Conservation (phyloP, 768 basidiomycete species). For the Leccinum pellstonianum region DNA sequence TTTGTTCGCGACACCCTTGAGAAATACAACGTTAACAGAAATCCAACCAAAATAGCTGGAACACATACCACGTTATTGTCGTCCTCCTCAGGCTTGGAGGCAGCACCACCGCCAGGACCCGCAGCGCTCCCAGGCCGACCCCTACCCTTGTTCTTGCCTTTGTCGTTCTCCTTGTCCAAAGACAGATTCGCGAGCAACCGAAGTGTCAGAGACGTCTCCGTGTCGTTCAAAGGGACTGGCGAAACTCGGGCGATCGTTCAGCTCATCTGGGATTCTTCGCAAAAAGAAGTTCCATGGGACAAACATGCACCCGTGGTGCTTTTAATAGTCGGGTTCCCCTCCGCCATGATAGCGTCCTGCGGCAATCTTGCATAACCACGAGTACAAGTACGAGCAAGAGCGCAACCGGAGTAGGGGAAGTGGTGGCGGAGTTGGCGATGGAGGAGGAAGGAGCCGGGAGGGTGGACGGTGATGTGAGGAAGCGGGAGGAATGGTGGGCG, state of each 20-base stretch:
- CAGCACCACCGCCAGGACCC: slow-evolving; percentile 5
- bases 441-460: no score
- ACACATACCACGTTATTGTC: slow-evolving; percentile 62
- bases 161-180: slow-evolving; percentile 52
- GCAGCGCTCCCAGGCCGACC: slow-evolving; percentile 27
- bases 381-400: no score
- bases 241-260: neutral
- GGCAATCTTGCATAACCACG: neutral
- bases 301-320: neutral
- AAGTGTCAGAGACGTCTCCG: neutral
- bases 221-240: neutral
- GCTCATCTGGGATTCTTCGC: neutral
- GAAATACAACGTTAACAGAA: slow-evolving; percentile 13
- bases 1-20: slow-evolving; percentile 76
- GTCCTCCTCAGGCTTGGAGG: slow-evolving; percentile 42
- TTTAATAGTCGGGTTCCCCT: neutral
- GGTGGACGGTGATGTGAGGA: no score
- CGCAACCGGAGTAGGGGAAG: no score
- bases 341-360: neutral
- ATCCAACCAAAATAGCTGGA: neutral
- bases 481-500: no score
- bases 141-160: slow-evolving; percentile 40
- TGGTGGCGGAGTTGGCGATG: no score
- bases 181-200: slow-evolving; percentile 66
- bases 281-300: neutral